phyloP scores from a whole-genome alignment of 2,329 filamentous ascomycete genomes.

The Arthroderma sp. region DNA sequence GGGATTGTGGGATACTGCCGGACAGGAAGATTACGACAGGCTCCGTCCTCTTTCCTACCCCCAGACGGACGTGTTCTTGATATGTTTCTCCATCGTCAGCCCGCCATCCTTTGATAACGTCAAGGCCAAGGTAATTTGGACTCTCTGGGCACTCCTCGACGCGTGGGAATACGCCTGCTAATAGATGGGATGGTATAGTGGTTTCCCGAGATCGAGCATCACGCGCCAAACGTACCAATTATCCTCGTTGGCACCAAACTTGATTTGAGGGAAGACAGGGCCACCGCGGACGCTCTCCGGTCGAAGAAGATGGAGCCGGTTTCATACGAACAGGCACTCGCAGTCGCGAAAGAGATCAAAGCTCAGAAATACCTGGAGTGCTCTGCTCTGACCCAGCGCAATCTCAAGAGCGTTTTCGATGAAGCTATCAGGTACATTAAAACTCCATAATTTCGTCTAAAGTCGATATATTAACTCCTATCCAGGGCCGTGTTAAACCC shows the following conservation, averaged over 20 bases:
- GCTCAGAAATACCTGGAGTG: constrained; percentile 98
- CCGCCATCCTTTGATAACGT: constrained; percentile 98
- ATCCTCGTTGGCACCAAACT: constrained; percentile 96
- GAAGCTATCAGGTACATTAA: constrained; percentile 81
- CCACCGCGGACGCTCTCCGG: constrained; percentile 67
- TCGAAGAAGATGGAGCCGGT: constrained; percentile 97
- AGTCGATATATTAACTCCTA: neutral
- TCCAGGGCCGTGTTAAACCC: constrained; percentile 39
- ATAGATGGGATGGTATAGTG: constrained; percentile 48
- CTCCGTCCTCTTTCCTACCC: constrained; percentile 91
- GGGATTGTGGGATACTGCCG: constrained; percentile 95
- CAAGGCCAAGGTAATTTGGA: constrained; percentile 78
- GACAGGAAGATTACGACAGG: constrained; percentile 96
- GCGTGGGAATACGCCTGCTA: neutral
- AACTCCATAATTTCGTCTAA: neutral
- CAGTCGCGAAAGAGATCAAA: constrained; percentile 84
- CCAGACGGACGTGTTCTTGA: constrained; percentile 95
- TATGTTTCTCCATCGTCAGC: constrained; percentile 97
- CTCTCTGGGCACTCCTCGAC: neutral
- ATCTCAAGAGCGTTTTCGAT: constrained; percentile 97
- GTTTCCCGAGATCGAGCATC: constrained; percentile 95
- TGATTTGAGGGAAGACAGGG: constrained; percentile 79
- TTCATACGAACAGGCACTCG: constrained; percentile 79
- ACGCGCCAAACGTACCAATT: constrained; percentile 88
- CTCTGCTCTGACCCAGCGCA: constrained; percentile 89